Percentiles rank a stretch among this genome's conserved stretches.
Evolutionary conservation across 345 rosid genomes (phyloP).

Genomic region (Pugionium dolabratum): DNA sequence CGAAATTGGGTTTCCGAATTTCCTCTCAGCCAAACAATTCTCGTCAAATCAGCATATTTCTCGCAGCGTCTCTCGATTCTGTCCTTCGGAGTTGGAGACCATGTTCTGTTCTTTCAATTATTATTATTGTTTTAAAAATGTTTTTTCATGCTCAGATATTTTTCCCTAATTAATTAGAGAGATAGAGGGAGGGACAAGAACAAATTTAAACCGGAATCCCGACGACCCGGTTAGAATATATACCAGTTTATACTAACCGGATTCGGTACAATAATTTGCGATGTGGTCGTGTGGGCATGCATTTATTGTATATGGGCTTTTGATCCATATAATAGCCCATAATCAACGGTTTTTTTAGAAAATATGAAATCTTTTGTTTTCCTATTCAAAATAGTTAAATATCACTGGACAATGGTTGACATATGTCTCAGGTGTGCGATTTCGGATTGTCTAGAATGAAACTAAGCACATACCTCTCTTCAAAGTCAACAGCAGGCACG

Average conservation of each 20-base stretch:
- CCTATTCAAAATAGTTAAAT: too few species aligned
- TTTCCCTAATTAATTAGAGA: slow-evolving; percentile 22
- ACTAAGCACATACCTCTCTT: slow-evolving; percentile 88
- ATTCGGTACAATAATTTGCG: slow-evolving; percentile 1
- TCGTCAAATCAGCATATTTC: slow-evolving; percentile 33
- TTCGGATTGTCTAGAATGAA: slow-evolving; percentile 94
- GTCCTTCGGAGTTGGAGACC: slow-evolving; percentile 34
- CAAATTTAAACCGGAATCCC: background rate
- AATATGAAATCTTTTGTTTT: too few species aligned
- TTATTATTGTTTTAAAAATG: background rate
- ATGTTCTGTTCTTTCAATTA: slow-evolving; percentile 26
- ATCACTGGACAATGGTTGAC: slow-evolving; percentile 8
- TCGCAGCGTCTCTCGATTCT: slow-evolving; percentile 23
- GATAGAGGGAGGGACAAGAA: slow-evolving; percentile 22
- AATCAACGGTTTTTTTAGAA: too few species aligned
- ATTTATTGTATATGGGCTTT: background rate
- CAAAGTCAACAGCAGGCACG: slow-evolving; percentile 95
- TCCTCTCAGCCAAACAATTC: slow-evolving; percentile 35
- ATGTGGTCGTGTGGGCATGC: slow-evolving; percentile 10
- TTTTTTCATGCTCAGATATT: slow-evolving; percentile 24
- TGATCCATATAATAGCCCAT: too few species aligned
- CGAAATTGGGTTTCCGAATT: slow-evolving; percentile 37
- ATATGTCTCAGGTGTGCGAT: slow-evolving; percentile 69
- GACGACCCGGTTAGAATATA: slow-evolving; percentile 21
- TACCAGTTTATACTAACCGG: slow-evolving; percentile 8